phyloP scores from a whole-genome alignment of 2,329 filamentous ascomycete genomes.

The Seiridium cupressi region DNA sequence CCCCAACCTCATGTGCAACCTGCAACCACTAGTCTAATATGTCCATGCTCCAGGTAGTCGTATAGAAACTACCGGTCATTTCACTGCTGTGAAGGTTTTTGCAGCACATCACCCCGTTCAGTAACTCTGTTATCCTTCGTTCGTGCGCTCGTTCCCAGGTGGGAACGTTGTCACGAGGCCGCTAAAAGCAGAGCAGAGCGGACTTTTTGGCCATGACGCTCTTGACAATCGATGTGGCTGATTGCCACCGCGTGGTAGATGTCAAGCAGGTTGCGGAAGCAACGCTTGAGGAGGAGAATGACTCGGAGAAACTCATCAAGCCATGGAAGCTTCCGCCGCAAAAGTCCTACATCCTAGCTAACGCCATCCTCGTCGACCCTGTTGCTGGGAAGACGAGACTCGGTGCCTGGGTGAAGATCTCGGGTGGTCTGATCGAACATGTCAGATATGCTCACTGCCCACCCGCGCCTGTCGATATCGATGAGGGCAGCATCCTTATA shows the following conservation, averaged over 20 bases:
- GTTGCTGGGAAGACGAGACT: conserved; percentile 28
- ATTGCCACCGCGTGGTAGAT: neutral
- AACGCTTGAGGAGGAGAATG: neutral
- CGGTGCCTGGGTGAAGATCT: conserved; percentile 30
- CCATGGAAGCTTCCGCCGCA: conserved; percentile 33
- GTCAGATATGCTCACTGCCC: conserved; percentile 10
- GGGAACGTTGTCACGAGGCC: neutral
- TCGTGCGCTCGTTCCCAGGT: neutral
- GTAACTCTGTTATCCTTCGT: no score
- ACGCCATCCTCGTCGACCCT: conserved; percentile 43
- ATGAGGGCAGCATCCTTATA: conserved; percentile 22
- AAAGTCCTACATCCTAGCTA: conserved; percentile 34
- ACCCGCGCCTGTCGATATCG: conserved; percentile 18
- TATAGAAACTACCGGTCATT: no score
- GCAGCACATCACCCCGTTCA: no score
- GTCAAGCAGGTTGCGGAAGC: neutral
- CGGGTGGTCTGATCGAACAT: conserved; percentile 30
- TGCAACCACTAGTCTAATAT: no score
- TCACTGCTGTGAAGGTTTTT: no score
- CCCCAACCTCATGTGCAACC: no score
- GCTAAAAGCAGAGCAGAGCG: no score
- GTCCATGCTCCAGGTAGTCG: no score
- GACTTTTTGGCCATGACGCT: neutral
- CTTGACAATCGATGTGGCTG: neutral
- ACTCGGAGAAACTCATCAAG: conserved; percentile 24